These are phyloP conservation scores for Penicillium maclennaniae DNA, from an alignment of 495 filamentous ascomycete species.

Conservation along the genomic window DNA sequence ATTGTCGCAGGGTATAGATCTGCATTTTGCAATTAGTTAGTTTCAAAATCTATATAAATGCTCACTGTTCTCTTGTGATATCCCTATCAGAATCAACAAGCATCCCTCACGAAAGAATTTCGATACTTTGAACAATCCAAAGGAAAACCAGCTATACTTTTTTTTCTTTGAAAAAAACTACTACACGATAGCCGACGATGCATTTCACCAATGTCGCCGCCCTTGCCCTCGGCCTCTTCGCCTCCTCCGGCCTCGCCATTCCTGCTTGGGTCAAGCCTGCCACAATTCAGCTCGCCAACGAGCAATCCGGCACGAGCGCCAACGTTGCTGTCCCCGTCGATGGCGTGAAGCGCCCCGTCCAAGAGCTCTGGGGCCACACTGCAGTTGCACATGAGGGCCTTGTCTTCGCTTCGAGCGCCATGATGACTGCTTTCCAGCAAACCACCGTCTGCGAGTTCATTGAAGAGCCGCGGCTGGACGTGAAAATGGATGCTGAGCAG, in stretches of 20 bases:
- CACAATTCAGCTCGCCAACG: constrained; percentile 23
- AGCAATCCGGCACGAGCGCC: constrained; percentile 18
- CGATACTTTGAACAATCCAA: neutral
- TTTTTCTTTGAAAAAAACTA: neutral
- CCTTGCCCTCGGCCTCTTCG: constrained; percentile 14
- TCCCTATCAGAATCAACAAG: neutral
- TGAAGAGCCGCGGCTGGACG: constrained; percentile 3
- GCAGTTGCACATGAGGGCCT: constrained; percentile 15
- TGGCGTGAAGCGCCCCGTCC: constrained; percentile 16
- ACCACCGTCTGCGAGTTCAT: constrained; percentile 19
- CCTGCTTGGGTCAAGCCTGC: constrained; percentile 7
- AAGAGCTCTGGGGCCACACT: constrained; percentile 24
- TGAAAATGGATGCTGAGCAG: constrained; percentile 5
- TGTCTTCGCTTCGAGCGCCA: constrained; percentile 24
- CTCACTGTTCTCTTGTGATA: neutral
- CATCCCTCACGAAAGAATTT: neutral
- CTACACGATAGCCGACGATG: constrained; percentile 9
- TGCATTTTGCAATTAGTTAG: neutral
- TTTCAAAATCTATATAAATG: constrained; percentile 2
- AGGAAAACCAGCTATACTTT: neutral
- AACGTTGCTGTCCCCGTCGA: constrained; percentile 18
- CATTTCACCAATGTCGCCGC: constrained; percentile 15
- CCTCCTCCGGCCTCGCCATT: constrained; percentile 9
- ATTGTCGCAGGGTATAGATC: neutral
- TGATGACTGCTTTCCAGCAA: constrained; percentile 16